Conservation (phyloP, 2,329 filamentous ascomycete genomes). For the Phyllosticta paracitricarpa region DNA sequence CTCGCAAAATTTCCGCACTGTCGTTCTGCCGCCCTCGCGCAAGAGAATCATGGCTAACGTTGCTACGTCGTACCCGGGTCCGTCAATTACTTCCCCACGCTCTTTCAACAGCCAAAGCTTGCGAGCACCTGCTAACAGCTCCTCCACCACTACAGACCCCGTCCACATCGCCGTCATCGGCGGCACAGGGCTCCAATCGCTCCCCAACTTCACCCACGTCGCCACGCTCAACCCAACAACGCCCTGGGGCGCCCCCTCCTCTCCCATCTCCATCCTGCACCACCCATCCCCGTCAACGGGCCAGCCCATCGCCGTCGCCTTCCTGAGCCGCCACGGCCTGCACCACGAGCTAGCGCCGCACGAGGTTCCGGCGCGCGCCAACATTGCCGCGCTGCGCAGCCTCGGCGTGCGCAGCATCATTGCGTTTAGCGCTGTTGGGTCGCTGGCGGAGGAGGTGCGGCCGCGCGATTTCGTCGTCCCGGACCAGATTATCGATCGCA, state of each 20-base stretch:
- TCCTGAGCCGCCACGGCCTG: slow-evolving; percentile 83
- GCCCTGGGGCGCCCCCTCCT: slow-evolving; percentile 77
- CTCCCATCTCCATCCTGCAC: slow-evolving; percentile 75
- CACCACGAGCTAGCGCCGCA: slow-evolving; percentile 87
- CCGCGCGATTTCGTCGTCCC: slow-evolving; percentile 95
- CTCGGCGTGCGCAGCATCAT: slow-evolving; percentile 86
- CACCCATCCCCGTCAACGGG: slow-evolving; percentile 64
- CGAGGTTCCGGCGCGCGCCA: slow-evolving; percentile 89
- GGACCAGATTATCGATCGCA: slow-evolving; percentile 94
- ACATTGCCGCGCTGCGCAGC: slow-evolving; percentile 91
- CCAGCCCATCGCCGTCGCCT: slow-evolving; percentile 60
- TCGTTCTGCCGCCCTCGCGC: slow-evolving; percentile 4
- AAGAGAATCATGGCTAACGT: slow-evolving; percentile 11
- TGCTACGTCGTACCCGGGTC: slow-evolving; percentile 10
- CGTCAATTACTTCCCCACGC: neutral
- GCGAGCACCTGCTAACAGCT: neutral
- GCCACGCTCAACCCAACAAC: slow-evolving; percentile 68
- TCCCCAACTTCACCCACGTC: slow-evolving; percentile 78
- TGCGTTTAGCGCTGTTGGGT: slow-evolving; percentile 91
- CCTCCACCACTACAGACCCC: slow-evolving; percentile 26
- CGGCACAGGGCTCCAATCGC: slow-evolving; percentile 81
- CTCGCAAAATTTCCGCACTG: neutral
- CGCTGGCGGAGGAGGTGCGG: slow-evolving; percentile 82
- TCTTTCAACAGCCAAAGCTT: neutral
- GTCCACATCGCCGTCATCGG: slow-evolving; percentile 43